Conservation (phyloP, 306 rosid genomes). For the Malus fusca region DNA sequence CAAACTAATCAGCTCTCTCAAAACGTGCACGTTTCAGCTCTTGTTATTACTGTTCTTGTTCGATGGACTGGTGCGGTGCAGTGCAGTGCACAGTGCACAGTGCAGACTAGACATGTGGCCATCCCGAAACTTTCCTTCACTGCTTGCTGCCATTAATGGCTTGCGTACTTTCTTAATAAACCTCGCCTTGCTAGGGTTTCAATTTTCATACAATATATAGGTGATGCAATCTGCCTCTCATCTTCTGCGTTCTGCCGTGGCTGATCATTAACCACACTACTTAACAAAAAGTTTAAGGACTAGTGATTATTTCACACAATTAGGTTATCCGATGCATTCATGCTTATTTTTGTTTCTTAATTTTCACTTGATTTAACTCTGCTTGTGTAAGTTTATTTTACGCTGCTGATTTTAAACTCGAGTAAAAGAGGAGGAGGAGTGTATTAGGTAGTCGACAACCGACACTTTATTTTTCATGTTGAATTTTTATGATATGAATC, state of each 20-base stretch:
- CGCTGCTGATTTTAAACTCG: rapidly evolving
- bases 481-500: too few species aligned
- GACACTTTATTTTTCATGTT: rapidly evolving
- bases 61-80: background rate
- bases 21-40: background rate
- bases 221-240: background rate
- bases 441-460: too few species aligned
- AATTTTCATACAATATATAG: background rate
- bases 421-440: too few species aligned
- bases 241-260: background rate
- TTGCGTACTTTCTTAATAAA: background rate
- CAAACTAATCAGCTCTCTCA: background rate
- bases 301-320: too few species aligned
- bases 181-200: background rate
- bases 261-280: background rate
- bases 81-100: too few species aligned
- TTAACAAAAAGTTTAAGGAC: too few species aligned
- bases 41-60: background rate
- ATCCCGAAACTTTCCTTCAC: background rate
- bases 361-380: too few species aligned
- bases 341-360: too few species aligned
- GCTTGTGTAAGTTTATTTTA: too few species aligned
- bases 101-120: background rate
- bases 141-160: constrained; percentile 8
- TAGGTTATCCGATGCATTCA: too few species aligned